Conservation (phyloP, 164 flowering plant genomes). For the Kalanchoe fedtschenkoi region DNA sequence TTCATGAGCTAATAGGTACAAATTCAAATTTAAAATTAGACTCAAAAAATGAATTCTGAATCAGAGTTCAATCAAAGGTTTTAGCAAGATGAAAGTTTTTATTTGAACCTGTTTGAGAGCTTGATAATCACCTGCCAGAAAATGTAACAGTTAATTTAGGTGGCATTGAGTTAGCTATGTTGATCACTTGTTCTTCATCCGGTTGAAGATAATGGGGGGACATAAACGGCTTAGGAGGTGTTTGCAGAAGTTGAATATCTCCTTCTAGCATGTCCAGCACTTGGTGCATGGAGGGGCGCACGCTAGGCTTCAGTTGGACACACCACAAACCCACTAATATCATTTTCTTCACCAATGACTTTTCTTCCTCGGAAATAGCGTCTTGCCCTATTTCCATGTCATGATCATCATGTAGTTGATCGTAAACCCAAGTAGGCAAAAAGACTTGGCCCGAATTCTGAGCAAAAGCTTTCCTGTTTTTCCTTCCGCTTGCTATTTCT, state of each 20-base stretch:
- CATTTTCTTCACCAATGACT: background rate
- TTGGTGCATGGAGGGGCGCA: background rate
- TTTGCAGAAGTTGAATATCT: constrained; percentile 1
- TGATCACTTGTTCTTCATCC: background rate
- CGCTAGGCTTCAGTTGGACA: background rate
- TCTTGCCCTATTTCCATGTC: background rate
- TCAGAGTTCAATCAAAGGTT: no score
- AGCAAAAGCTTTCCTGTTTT: background rate
- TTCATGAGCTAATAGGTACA: no score
- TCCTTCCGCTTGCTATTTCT: background rate
- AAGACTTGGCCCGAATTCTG: background rate
- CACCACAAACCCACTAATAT: background rate
- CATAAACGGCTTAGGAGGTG: background rate
- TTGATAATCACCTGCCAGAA: constrained; percentile 1
- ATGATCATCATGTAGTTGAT: background rate
- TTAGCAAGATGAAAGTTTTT: no score
- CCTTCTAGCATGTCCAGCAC: constrained; percentile 1
- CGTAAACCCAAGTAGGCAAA: background rate
- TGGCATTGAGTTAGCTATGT: background rate
- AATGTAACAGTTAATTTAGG: background rate
- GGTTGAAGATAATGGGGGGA: background rate
- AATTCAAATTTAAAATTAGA: no score
- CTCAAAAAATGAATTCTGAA: no score
- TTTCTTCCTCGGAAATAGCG: background rate
- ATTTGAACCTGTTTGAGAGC: no score